Percentiles rank a stretch among this genome's conserved stretches.
These are phyloP conservation scores for Tolypocladium guangdongense DNA, from an alignment of 2,329 filamentous ascomycete genomes.

Conservation along the genomic window DNA sequence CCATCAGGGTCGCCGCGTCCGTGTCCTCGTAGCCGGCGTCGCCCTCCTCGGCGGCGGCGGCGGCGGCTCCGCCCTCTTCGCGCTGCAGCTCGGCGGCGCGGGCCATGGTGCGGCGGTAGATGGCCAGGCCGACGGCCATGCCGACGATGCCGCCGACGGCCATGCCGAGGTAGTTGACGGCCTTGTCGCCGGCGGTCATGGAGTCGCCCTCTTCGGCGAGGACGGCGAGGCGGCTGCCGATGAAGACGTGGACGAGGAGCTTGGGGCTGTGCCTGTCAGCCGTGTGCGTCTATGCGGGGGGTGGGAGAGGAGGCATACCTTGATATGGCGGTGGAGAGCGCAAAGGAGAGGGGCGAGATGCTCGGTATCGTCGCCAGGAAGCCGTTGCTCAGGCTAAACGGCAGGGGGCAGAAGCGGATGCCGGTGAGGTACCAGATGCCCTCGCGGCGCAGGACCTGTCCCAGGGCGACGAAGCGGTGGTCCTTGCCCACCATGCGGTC, in stretches of 20 bases:
- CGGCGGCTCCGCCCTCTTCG: constrained; percentile 24
- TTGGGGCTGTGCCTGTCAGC: constrained; percentile 50
- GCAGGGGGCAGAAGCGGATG: constrained; percentile 85
- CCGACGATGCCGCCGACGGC: constrained; percentile 60
- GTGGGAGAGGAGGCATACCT: constrained; percentile 27
- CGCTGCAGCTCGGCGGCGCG: constrained; percentile 47
- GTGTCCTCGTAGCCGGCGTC: constrained; percentile 30
- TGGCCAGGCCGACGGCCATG: constrained; percentile 66
- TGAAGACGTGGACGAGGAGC: constrained; percentile 83
- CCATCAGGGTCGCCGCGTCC: constrained; percentile 28
- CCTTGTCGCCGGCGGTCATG: constrained; percentile 70
- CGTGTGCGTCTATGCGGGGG: constrained; percentile 1
- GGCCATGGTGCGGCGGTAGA: constrained; percentile 64
- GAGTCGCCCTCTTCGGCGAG: constrained; percentile 74
- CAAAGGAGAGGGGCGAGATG: constrained; percentile 65
- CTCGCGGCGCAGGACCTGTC: constrained; percentile 80
- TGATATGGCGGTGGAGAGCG: constrained; percentile 69
- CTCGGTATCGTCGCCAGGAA: constrained; percentile 91
- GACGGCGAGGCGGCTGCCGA: constrained; percentile 71
- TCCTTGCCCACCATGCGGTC: constrained; percentile 71
- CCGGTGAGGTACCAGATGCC: constrained; percentile 81
- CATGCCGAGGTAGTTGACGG: constrained; percentile 78
- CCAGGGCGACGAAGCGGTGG: constrained; percentile 77
- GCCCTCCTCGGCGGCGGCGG: constrained; percentile 25
- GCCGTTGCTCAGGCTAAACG: constrained; percentile 87